Percentiles rank a stretch among this genome's conserved stretches.
These are phyloP conservation scores for Picochlorum sp. DNA, from an alignment of 139 green algal genomes.

Conservation along the genomic window DNA sequence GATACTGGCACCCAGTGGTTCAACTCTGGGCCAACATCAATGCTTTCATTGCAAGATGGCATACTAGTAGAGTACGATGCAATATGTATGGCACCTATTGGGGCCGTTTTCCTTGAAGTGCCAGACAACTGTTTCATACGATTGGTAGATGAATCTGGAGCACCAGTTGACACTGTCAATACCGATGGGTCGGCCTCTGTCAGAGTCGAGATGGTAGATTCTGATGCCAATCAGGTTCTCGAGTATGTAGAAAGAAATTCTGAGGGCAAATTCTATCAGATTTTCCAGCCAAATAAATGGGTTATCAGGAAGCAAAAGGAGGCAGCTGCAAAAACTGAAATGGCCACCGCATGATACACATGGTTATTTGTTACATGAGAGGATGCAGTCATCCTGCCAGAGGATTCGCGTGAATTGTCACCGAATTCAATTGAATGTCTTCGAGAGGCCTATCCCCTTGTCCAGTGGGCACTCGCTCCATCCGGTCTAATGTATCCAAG, in stretches of 20 bases:
- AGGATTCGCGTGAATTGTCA: constrained; percentile 85
- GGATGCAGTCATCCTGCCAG: constrained; percentile 32
- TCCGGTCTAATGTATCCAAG: constrained; percentile 83
- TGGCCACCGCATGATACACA: constrained; percentile 6
- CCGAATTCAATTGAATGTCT: constrained; percentile 65
- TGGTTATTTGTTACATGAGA: neutral
- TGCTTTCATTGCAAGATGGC: constrained; percentile 49
- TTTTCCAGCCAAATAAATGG: constrained; percentile 76
- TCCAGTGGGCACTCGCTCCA: constrained; percentile 67
- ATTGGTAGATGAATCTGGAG: constrained; percentile 22
- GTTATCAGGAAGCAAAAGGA: constrained; percentile 25
- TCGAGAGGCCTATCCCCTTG: constrained; percentile 54
- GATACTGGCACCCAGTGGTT: constrained; percentile 31
- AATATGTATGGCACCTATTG: constrained; percentile 36
- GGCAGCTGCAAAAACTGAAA: constrained; percentile 17
- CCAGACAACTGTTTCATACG: constrained; percentile 18
- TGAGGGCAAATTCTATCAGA: constrained; percentile 2
- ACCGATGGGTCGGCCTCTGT: constrained; percentile 35
- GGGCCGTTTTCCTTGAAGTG: constrained; percentile 44
- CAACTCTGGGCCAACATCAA: constrained; percentile 24
- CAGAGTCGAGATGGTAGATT: constrained; percentile 32
- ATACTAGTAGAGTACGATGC: constrained; percentile 49
- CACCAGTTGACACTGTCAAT: constrained; percentile 3
- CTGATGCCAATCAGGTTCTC: neutral
- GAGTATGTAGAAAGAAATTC: constrained; percentile 38